These are phyloP conservation scores for Fusarium tanahbumbuense DNA, from an alignment of 2,329 filamentous ascomycete genomes.

Conservation along the genomic window DNA sequence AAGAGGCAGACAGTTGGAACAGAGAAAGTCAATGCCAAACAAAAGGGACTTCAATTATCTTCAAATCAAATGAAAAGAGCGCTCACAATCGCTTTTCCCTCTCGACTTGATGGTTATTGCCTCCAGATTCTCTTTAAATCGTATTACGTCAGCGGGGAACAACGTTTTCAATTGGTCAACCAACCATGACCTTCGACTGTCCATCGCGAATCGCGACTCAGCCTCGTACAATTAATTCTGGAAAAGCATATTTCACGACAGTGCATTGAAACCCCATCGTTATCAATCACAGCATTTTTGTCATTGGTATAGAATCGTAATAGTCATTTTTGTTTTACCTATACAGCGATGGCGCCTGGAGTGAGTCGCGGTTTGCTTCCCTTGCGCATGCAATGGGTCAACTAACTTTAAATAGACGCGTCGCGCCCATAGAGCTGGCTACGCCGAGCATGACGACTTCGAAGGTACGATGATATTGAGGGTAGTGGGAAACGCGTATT, in stretches of 20 bases:
- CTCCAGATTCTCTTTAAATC: background rate
- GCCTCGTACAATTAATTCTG: conserved; percentile 36
- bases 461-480: conserved; percentile 58
- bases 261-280: conserved; percentile 18
- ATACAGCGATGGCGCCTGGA: conserved; percentile 55
- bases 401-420: conserved; percentile 58
- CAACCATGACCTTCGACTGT: conserved; percentile 13
- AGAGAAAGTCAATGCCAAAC: fast-evolving
- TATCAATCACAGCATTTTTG: background rate
- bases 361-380: conserved; percentile 45
- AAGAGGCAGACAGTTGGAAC: background rate
- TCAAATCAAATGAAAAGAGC: background rate
- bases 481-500: conserved; percentile 25
- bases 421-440: conserved; percentile 67
- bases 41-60: background rate
- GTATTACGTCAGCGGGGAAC: conserved; percentile 42
- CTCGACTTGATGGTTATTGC: background rate
- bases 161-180: conserved; percentile 39
- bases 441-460: conserved; percentile 71
- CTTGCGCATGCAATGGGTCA: conserved; percentile 8
- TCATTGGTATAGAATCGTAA: background rate
- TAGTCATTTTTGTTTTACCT: conserved; percentile 5
- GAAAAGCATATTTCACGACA: conserved; percentile 10
- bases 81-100: background rate
- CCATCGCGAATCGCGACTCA: conserved; percentile 43